Evolutionary conservation across 176 grass and related monocot genomes (phyloP), one percentile per base, ranked within the genome.

Genomic region (Aegilops bicornis): DNA sequence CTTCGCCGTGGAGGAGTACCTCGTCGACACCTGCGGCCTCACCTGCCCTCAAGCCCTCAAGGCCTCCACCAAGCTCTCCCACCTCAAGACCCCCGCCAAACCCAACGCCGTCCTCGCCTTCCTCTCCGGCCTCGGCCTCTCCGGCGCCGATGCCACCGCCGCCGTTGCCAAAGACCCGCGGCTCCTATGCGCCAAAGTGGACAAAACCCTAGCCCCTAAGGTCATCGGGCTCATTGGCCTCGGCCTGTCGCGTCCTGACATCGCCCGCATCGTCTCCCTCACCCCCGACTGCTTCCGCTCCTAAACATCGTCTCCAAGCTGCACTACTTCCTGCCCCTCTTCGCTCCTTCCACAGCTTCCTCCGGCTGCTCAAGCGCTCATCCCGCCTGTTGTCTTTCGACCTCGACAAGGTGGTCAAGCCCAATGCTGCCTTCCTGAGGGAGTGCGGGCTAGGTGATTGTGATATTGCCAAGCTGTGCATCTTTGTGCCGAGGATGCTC

Each of bases 91-190:
- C 30, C 78, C 79, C 7, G 39, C 76, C 36, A 86, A 92, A 0
- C 77, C 83, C 8, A 78, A 89, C 33, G 64, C 86, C 8, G 82
- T 86, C 69, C 82, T 86, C 62, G 32, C 60, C 59, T 86, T 92
- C 71, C 20, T 89, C 63, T n/a, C 66, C 5, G 58, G 25, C 42
- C 79, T 86, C 64, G 90, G 86, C 14, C 76, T 92, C 19, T 29
- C 64, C 47, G 3, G 54, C 39, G 19, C 56, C 56, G 56, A 83
- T 71, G 33, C 73, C 66, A 69, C 27, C 22, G 50, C 33, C 19
- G 15, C 66, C 19, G 35, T 86, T n/a, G 31, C 52, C 16, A 32
- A 48, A 12, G 24, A 68, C 22, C 83, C 90, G 25, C 3, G 1
- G 10, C 3, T 82, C 37, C 62, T 92, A 7, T 23, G 48, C 81